A percentile compares a stretch with the other conserved stretches of the same genome.
Evolutionary conservation across 2,329 filamentous ascomycete genomes (phyloP).

Genomic region (Penicillium sp.): DNA sequence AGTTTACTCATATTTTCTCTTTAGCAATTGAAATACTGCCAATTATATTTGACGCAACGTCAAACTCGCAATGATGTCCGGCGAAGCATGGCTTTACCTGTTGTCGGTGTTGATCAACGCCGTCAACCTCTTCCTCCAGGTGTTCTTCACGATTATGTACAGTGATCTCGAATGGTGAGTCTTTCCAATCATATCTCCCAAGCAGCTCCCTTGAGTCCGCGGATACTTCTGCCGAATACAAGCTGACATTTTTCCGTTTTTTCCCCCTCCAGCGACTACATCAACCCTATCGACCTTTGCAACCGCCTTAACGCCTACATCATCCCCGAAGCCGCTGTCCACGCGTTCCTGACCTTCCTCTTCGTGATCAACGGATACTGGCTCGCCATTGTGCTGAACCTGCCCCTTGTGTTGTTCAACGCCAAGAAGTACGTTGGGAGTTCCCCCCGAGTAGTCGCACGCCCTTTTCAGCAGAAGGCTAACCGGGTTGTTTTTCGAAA

Average conservation of each 20-base stretch:
- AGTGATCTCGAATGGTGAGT: constrained; percentile 97
- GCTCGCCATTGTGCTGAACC: constrained; percentile 85
- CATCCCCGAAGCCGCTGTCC: constrained; percentile 94
- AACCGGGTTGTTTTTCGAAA: constrained; percentile 17
- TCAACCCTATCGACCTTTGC: constrained; percentile 99
- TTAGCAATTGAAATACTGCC: constrained; percentile 7
- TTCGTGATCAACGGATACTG: constrained; percentile 99
- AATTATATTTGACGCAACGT: constrained; percentile 3
- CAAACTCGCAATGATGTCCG: constrained; percentile 67
- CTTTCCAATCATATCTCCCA: background rate
- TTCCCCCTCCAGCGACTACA: constrained; percentile 74
- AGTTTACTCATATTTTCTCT: constrained; percentile 2
- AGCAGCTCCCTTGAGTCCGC: background rate
- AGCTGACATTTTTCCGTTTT: constrained; percentile 25
- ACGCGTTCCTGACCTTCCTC: constrained; percentile 90
- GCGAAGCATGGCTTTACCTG: constrained; percentile 97
- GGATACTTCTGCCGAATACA: constrained; percentile 2
- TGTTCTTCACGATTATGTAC: constrained; percentile 99
- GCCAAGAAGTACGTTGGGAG: constrained; percentile 80
- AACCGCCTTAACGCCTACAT: constrained; percentile 99
- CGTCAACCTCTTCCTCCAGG: constrained; percentile 98
- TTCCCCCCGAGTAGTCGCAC: background rate
- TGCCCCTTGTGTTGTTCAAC: constrained; percentile 90
- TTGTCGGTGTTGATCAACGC: constrained; percentile 98
- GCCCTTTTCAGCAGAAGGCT: constrained; percentile 12